Evolutionary conservation across 2,329 filamentous ascomycete species (phyloP), one percentile per base, ranked within the genome.

Genomic region (Scorias spongiosa): DNA sequence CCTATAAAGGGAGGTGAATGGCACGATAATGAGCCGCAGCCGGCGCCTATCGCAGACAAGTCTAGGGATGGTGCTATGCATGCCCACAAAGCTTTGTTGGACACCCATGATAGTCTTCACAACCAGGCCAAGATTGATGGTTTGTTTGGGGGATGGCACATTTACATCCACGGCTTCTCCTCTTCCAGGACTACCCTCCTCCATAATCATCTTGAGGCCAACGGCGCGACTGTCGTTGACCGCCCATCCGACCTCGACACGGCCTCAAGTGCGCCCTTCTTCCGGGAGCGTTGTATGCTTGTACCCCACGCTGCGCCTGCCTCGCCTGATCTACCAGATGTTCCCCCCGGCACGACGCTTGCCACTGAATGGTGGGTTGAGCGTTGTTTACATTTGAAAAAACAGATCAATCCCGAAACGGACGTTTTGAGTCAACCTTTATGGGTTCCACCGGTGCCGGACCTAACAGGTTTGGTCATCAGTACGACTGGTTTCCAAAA

Each of bases 281-380:
- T 50, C 47, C 41, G 41, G 15, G 30, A 46, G 37, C 40, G 51
- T 40, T 53, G 48, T 43, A 12, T 49, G 55, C 62, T 57, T 54
- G 61, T 57, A 55, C 67, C 48, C 56, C 51, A 55, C 60, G 47
- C 52, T 41, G 43, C 38, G 44, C 50, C 59, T 67, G 44, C 41
- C 41, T 48, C 43, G 30, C 42, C 43, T 17, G 36, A 45, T n/a
- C 39, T 56, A 10, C 53, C 57, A 26, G 46, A 46, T 10, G 46
- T 58, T 11, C 52, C 58, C 12, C 15, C 46, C n/a, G 49, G 46
- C 32, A 58, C 56, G 10, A 61, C 69, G 40, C 57, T 70, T 11
- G 78, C 93, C 29, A 96, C 87, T 10, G 87, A 94, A 57, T 93
- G 91, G 71, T 98, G 89, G 74, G 72, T 98, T 42, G 91, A 98